Percentiles rank a stretch among this genome's conserved stretches.
These are phyloP conservation scores for Stephania cephalantha DNA, from an alignment of 164 flowering plant species.

Conservation along the genomic window DNA sequence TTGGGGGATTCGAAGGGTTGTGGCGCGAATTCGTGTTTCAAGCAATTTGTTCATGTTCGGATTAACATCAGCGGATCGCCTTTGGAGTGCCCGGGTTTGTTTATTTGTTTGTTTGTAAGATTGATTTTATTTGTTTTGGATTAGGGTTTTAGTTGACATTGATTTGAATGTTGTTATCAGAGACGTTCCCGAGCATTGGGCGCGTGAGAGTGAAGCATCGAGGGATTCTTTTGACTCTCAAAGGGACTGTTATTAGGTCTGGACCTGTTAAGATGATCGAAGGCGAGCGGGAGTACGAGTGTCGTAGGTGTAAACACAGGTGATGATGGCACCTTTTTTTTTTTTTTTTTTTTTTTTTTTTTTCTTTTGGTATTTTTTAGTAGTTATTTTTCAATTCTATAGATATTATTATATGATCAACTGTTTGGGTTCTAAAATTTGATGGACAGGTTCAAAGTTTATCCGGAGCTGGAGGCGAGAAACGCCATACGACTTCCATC, in stretches of 20 bases:
- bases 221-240: slow-evolving; percentile 75
- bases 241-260: slow-evolving; percentile 89
- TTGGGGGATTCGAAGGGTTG: slow-evolving; percentile 22
- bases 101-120: neutral
- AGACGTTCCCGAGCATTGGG: slow-evolving; percentile 88
- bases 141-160: neutral
- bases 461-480: slow-evolving; percentile 87
- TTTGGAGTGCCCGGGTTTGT: slow-evolving; percentile 61
- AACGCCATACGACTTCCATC: slow-evolving; percentile 60
- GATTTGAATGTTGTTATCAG: slow-evolving; percentile 24
- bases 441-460: slow-evolving; percentile 54
- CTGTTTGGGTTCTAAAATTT: slow-evolving; percentile 8
- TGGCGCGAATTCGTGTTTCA: slow-evolving; percentile 27
- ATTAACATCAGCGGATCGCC: slow-evolving; percentile 57
- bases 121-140: neutral
- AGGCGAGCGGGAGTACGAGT: slow-evolving; percentile 75
- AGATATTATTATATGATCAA: neutral
- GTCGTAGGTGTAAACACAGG: slow-evolving; percentile 77
- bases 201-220: slow-evolving; percentile 82
- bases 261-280: slow-evolving; percentile 88
- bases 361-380: neutral
- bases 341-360: neutral
- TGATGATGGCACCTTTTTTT: slow-evolving; percentile 9
- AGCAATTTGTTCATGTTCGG: slow-evolving; percentile 69
- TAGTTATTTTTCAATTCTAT: neutral